Evolutionary conservation across 768 basidiomycete species (phyloP).

Genomic region (Agrocybe praecox): DNA sequence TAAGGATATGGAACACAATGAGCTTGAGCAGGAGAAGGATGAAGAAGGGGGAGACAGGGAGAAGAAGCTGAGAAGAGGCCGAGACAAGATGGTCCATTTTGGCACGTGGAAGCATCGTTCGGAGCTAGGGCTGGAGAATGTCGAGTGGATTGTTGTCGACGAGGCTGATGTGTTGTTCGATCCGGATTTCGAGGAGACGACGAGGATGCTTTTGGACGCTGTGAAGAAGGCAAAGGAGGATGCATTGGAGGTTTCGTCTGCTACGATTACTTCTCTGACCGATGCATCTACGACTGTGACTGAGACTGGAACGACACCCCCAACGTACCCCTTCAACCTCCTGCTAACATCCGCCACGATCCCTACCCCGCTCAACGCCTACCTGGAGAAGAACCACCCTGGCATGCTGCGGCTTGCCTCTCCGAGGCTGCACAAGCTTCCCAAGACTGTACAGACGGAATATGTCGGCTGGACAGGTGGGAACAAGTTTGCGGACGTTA

Average conservation of each 20-base stretch:
- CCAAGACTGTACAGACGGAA: conserved; percentile 67
- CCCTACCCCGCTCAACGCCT: conserved; percentile 69
- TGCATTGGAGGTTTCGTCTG: conserved; percentile 54
- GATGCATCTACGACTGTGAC: conserved; percentile 16
- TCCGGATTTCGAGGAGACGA: conserved; percentile 79
- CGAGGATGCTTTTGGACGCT: conserved; percentile 68
- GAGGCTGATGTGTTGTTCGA: conserved; percentile 92
- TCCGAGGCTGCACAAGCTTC: conserved; percentile 79
- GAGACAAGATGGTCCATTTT: conserved; percentile 38
- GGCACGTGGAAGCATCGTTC: conserved; percentile 46
- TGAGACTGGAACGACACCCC: conserved; percentile 14
- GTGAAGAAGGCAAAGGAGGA: no score
- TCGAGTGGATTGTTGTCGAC: conserved; percentile 91
- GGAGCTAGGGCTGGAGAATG: conserved; percentile 62
- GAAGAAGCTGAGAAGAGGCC: conserved; percentile 32
- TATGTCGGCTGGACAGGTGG: conserved; percentile 79
- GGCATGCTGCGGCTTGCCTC: conserved; percentile 73
- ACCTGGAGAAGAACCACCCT: conserved; percentile 67
- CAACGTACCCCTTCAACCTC: conserved; percentile 77
- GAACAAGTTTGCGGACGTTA: conserved; percentile 80
- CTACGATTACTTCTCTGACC: conserved; percentile 32
- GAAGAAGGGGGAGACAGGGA: conserved; percentile 17
- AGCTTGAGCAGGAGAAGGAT: conserved; percentile 19
- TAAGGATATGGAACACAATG: conserved; percentile 9
- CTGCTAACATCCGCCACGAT: conserved; percentile 88